These are phyloP conservation scores for Malbranchea cinnamomea DNA, from an alignment of 2,329 filamentous ascomycete genomes.

Conservation along the genomic window DNA sequence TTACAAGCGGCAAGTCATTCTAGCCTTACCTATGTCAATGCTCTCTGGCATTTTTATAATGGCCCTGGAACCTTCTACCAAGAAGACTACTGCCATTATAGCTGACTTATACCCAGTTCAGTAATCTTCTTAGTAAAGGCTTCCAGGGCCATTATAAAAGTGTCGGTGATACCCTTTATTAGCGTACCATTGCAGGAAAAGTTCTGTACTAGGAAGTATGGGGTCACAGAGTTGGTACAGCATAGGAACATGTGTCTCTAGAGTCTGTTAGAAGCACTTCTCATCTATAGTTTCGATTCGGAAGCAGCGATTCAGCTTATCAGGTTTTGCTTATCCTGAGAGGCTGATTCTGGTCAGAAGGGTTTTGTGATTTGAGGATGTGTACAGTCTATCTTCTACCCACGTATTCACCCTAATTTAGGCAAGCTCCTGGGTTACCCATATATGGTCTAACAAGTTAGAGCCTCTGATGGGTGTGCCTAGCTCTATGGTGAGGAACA, in stretches of 20 bases:
- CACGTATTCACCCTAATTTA: neutral
- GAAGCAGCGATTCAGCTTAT: neutral
- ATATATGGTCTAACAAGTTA: neutral
- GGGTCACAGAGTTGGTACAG: neutral
- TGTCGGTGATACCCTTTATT: neutral
- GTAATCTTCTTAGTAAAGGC: slow-evolving; percentile 1
- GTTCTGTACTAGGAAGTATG: neutral
- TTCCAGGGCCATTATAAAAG: neutral
- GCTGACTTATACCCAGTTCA: neutral
- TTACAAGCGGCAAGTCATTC: no score
- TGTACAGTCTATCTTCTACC: neutral
- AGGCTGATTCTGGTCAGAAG: slow-evolving; percentile 1
- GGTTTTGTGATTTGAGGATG: slow-evolving; percentile 1
- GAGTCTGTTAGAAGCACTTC: neutral
- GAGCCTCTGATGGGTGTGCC: slow-evolving; percentile 1
- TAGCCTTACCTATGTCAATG: no score
- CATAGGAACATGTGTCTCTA: neutral
- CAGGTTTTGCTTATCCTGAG: neutral
- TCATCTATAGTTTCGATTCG: neutral
- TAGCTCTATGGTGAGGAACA: neutral
- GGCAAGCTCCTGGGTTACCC: neutral
- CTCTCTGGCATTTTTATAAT: no score
- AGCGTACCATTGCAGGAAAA: neutral
- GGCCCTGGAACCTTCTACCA: no score
- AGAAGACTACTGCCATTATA: no score